Percentiles rank a stretch among this genome's conserved stretches.
phyloP scores from a whole-genome alignment of 129 eudicot genomes.

The Saposhnikovia divaricata region DNA sequence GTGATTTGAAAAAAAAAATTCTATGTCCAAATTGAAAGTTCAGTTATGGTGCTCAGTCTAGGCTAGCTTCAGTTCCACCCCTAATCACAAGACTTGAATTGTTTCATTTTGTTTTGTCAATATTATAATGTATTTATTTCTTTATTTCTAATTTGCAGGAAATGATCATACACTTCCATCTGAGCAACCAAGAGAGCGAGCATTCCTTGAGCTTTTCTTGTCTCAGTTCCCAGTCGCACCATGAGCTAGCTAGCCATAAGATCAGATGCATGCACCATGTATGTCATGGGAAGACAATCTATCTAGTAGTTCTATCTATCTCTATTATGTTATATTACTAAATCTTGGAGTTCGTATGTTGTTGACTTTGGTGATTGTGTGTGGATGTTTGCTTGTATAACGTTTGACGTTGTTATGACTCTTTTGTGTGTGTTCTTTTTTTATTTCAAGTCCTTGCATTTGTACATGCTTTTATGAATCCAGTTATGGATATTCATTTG shows the following conservation, averaged over 20 bases:
- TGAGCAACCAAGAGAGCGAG: conserved; percentile 49
- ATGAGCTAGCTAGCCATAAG: conserved; percentile 8
- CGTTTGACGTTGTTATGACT: not conserved
- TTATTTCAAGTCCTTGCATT: not conserved
- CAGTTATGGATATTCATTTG: not conserved
- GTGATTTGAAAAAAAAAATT: no score
- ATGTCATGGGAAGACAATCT: not conserved
- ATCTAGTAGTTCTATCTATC: not conserved
- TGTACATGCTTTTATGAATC: not conserved
- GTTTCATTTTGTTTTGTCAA: not conserved
- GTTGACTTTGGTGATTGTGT: not conserved
- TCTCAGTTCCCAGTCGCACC: conserved; percentile 39
- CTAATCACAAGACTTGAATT: not conserved
- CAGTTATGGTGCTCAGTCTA: no score
- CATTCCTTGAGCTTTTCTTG: conserved; percentile 40
- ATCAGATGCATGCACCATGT: conserved; percentile 2
- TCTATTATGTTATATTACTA: not conserved
- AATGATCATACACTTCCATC: conserved; percentile 31
- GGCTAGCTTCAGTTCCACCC: no score
- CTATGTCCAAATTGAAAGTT: no score
- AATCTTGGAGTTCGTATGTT: not conserved
- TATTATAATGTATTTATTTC: no score
- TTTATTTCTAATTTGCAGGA: conserved; percentile 17
- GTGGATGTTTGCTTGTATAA: not conserved
- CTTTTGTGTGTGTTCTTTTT: not conserved